Conservation (phyloP, 2,329 filamentous ascomycete species). For the Botrytis fabae region DNA sequence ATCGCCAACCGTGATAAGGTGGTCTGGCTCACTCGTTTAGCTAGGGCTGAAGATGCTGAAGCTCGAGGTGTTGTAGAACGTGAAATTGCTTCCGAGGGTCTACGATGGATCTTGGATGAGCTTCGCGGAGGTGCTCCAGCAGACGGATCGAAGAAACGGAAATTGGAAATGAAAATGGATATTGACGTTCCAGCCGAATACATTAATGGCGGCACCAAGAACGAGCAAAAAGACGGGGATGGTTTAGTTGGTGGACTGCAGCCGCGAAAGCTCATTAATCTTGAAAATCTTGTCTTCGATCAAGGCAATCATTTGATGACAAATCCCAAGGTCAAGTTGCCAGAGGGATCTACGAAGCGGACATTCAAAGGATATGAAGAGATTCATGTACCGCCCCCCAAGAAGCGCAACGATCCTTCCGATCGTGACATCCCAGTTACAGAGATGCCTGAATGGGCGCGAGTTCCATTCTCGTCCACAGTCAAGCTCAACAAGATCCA, state of each 20-base stretch:
- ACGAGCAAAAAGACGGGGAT: constrained; percentile 61
- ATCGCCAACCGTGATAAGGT: constrained; percentile 92
- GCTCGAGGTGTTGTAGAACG: constrained; percentile 77
- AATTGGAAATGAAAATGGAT: constrained; percentile 93
- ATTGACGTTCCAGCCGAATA: constrained; percentile 71
- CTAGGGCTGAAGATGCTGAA: constrained; percentile 76
- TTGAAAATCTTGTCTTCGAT: constrained; percentile 95
- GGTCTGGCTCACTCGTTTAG: constrained; percentile 90
- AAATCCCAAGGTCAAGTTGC: constrained; percentile 92
- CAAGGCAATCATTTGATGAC: constrained; percentile 99
- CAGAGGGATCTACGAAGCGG: constrained; percentile 90
- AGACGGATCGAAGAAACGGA: constrained; percentile 56
- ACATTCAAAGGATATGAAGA: constrained; percentile 99
- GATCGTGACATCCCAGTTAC: constrained; percentile 82
- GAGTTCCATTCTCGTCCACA: constrained; percentile 78
- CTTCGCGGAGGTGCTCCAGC: constrained; percentile 70
- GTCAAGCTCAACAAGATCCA: constrained; percentile 94
- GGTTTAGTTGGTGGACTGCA: constrained; percentile 79
- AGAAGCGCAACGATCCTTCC: constrained; percentile 77
- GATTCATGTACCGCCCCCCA: constrained; percentile 92
- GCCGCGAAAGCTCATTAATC: constrained; percentile 83
- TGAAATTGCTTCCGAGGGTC: constrained; percentile 87
- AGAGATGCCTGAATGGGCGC: constrained; percentile 91
- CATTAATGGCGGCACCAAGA: constrained; percentile 49
- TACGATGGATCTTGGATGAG: constrained; percentile 85